Percentiles rank a stretch among this genome's conserved stretches.
Conservation (phyloP, 441 rosid species). For the Aleurites moluccanus region DNA sequence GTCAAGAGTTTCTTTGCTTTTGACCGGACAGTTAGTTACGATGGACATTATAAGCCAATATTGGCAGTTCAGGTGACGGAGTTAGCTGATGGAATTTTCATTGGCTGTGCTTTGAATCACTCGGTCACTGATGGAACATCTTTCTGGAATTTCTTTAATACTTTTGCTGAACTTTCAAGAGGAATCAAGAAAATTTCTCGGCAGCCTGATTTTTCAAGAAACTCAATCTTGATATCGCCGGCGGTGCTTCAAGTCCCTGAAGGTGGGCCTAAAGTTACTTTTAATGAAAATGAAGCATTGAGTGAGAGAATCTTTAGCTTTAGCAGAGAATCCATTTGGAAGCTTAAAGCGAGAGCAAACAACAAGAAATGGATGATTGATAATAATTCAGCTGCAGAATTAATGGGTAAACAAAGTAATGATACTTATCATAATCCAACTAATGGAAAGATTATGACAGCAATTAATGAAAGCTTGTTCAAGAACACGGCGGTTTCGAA, state of each 20-base stretch:
- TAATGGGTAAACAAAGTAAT: slow-evolving; percentile 62
- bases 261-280: slow-evolving; percentile 78
- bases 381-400: slow-evolving; percentile 28
- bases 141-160: slow-evolving; percentile 90
- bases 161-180: slow-evolving; percentile 65
- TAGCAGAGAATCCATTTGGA: slow-evolving; percentile 59
- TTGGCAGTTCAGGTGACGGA: slow-evolving; percentile 82
- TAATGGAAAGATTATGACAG: slow-evolving; percentile 34
- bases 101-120: slow-evolving; percentile 75
- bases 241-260: slow-evolving; percentile 61
- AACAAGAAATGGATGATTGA: slow-evolving; percentile 25
- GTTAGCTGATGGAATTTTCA: slow-evolving; percentile 70
- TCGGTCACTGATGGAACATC: slow-evolving; percentile 88
- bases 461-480: slow-evolving; percentile 38
- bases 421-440: slow-evolving; percentile 33
- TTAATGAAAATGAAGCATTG: slow-evolving; percentile 62
- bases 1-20: slow-evolving; percentile 65
- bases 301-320: slow-evolving; percentile 83
- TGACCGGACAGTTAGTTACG: slow-evolving; percentile 65
- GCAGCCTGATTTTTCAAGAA: slow-evolving; percentile 60
- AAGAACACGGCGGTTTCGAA: slow-evolving; percentile 25
- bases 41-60: slow-evolving; percentile 66
- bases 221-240: slow-evolving; percentile 53
- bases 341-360: slow-evolving; percentile 63
- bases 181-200: slow-evolving; percentile 54